Conservation (phyloP, 768 basidiomycete species). For the Lactarius hatsudake region DNA sequence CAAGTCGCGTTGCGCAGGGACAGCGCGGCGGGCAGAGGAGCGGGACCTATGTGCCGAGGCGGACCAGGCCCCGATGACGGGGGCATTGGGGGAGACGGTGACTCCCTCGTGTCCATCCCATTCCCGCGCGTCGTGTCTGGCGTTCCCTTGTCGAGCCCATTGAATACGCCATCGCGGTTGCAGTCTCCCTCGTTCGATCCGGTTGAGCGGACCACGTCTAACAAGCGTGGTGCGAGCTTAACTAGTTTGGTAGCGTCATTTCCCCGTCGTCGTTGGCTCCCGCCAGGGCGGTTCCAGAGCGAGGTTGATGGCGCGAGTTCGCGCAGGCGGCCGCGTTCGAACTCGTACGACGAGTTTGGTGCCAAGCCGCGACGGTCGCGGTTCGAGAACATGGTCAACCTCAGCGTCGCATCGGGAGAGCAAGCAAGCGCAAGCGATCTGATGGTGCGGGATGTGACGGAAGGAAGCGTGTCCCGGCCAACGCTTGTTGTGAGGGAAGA, state of each 20-base stretch:
- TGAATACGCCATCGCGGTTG: constrained; percentile 8
- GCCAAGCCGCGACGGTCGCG: constrained; percentile 53
- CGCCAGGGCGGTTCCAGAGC: constrained; percentile 67
- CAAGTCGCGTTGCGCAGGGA: constrained; percentile 54
- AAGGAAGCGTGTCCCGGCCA: constrained; percentile 55
- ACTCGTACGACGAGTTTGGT: constrained; percentile 66
- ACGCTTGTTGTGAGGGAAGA: constrained; percentile 77
- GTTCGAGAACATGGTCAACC: constrained; percentile 71
- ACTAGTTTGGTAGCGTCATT: neutral
- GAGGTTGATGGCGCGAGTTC: constrained; percentile 59
- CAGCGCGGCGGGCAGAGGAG: constrained; percentile 34
- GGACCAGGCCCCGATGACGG: constrained; percentile 17
- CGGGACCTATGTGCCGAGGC: constrained; percentile 18
- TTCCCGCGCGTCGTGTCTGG: constrained; percentile 62
- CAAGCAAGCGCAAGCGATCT: constrained; percentile 66
- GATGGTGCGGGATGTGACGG: constrained; percentile 56
- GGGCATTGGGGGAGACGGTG: constrained; percentile 26
- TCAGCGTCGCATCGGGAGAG: constrained; percentile 45
- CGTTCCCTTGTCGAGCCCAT: constrained; percentile 37
- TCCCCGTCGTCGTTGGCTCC: constrained; percentile 39
- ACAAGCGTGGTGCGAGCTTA: constrained; percentile 10
- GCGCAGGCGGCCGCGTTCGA: constrained; percentile 56
- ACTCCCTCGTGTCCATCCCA: constrained; percentile 47
- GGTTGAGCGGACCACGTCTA: neutral
- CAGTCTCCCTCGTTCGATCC: constrained; percentile 12